Evolutionary conservation across 305 asterid genomes (phyloP).

Genomic region (Galium porrigens): DNA sequence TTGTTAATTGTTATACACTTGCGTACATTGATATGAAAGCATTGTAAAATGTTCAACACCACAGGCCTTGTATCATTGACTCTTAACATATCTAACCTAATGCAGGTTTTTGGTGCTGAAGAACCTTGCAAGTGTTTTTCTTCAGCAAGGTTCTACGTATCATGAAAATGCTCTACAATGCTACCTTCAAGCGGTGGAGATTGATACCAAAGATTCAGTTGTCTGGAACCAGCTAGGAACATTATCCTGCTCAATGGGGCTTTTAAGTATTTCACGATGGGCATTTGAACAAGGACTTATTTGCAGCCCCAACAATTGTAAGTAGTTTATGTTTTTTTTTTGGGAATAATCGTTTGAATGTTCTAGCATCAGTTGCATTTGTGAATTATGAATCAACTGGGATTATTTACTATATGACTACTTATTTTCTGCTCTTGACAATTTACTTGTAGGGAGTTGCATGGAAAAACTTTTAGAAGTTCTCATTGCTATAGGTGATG

Average conservation of each 20-base stretch:
- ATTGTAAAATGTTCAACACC: neutral
- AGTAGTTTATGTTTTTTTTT: constrained; percentile 25
- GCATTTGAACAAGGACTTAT: constrained; percentile 93
- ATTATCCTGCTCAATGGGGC: constrained; percentile 89
- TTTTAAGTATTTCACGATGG: constrained; percentile 90
- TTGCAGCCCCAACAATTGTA: constrained; percentile 96
- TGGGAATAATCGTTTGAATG: neutral
- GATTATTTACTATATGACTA: neutral
- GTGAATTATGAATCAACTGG: neutral
- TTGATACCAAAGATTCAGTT: constrained; percentile 82
- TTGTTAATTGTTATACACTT: neutral
- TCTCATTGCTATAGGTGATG: constrained; percentile 93
- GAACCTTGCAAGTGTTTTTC: constrained; percentile 80
- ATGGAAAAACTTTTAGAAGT: constrained; percentile 98
- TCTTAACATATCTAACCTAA: constrained; percentile 14
- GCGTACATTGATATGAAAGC: neutral
- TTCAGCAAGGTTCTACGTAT: constrained; percentile 57
- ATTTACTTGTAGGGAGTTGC: constrained; percentile 67
- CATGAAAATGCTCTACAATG: constrained; percentile 77
- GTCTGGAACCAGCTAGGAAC: constrained; percentile 97
- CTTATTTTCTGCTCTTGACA: constrained; percentile 12
- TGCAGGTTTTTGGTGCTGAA: constrained; percentile 89
- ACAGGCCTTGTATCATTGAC: neutral
- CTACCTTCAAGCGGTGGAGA: constrained; percentile 95
- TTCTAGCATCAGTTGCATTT: constrained; percentile 2